Base-by-base conservation (phyloP, 306 rosid species). In the Prunus kanzakura region DNA sequence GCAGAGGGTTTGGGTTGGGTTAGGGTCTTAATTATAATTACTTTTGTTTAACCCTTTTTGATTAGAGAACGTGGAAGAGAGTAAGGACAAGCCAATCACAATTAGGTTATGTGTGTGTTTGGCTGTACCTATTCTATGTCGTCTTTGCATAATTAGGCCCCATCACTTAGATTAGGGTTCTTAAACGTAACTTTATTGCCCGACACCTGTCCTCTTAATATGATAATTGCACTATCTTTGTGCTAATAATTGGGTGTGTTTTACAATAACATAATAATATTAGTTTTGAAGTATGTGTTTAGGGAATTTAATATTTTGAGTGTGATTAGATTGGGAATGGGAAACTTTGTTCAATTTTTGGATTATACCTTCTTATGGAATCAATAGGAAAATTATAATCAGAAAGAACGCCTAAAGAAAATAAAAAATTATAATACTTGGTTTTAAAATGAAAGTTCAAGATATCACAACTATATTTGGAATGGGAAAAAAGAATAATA, bases 41-140 rank as follows among this genome's bases (percentile, higher is more conserved):
- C 51, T 74, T 72, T 72, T 55, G 77, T 45, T 76, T 38, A 60
- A 19, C 16, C 10, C 72, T 63, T 73, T 74, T 38, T 51, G 8
- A 64, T 79, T 76, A 11, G 69, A 82, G 76, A 76, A 76, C 63
- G 69, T 76, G 86, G 74, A 82, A 12, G 75, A 69, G 60, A 75
- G 64, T 54, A 80, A 82, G 79, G 84, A 86, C 87, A 86, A 82
- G 56, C 90, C 91, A 87, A 92, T 87, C 74, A 77, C 46, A 71
- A 8, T 74, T 30, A 54, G 78, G 77, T 68, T 79, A 73, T 79
- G 88, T 89, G 93, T 73, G 85, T 79, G 73, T 74, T 79, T 54
- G 67, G 82, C 71, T 81, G 89, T 83, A 70, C 73, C 73, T 11
- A 9, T 15, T 66, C 20, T 30, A 30, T 30, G 45, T 18, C n/a